Evolutionary conservation across 768 basidiomycete species (phyloP), one percentile per base, ranked within the genome.

Genomic region (Pleurotus giganteus): DNA sequence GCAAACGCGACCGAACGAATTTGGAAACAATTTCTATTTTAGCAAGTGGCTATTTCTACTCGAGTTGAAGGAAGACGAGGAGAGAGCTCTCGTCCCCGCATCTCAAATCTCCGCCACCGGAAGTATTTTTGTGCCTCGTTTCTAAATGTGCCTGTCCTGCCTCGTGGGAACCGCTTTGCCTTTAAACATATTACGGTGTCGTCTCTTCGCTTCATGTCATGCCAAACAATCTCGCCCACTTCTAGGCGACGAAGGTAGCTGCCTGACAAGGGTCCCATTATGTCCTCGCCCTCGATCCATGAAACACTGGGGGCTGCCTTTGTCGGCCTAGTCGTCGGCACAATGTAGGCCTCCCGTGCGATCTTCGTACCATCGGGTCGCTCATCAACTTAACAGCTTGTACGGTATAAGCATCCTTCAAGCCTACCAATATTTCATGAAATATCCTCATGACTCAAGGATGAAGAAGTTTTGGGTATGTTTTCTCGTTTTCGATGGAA

Each of bases 341-440:
- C 52, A 4, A 53, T 43, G 52, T 43, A 19, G 26, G 52, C 24
- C 21, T 28, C 11, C 19, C 39, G 17, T 27, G 15, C 45, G 45
- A 19, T 13, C 4, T 8, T 23, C 29, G 6, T 27, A 19, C 45
- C 21, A 15, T 21, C 45, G 9, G 26, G 24, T 27, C 19, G 21
- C 39, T 43, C 12, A 52, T 23, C n/a, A 42, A n/a, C 15, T n/a
- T 23, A 5, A n/a, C 37, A 53, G 52, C 21, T 27, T 53, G 15
- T 53, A 28, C 31, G 52, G 52, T 8, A 53, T 53, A 17, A 53
- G 32, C 39, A 32, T 44, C 27, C 42, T 53, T 8, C 52, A 53
- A 27, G 42, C 39, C 4, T 53, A 53, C 52, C 52, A 53, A 24
- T 53, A 53, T 24, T 53, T 53, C 27, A 41, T 42, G 32, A 53